Percentiles rank a stretch among this genome's conserved stretches.
Evolutionary conservation across 2,329 filamentous ascomycete genomes (phyloP).

Genomic region (Xylaria sp.): DNA sequence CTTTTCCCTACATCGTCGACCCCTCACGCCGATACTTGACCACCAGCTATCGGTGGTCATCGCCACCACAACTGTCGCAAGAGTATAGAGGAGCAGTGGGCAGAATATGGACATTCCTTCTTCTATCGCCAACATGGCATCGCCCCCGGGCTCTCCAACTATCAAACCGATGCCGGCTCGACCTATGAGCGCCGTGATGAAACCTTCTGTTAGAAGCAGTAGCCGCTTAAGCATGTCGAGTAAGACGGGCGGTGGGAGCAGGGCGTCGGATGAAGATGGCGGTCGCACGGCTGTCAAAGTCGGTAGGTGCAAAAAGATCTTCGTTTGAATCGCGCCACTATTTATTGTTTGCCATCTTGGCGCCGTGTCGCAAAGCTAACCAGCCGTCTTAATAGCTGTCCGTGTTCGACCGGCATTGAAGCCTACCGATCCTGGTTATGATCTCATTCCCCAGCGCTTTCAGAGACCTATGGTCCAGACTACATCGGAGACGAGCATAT

Average conservation of each 20-base stretch:
- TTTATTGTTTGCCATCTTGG: not conserved
- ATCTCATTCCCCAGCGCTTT: constrained; percentile 92
- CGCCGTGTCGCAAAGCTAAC: constrained; percentile 7
- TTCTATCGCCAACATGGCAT: constrained; percentile 49
- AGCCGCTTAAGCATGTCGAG: constrained; percentile 83
- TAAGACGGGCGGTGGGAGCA: constrained; percentile 69
- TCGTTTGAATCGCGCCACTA: not conserved
- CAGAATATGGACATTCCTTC: constrained; percentile 19
- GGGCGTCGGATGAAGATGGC: constrained; percentile 78
- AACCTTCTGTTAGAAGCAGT: constrained; percentile 65
- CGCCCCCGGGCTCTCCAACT: constrained; percentile 63
- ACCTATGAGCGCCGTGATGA: constrained; percentile 76
- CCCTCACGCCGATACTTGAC: constrained; percentile 2
- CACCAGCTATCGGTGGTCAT: not conserved
- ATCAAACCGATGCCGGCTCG: constrained; percentile 48
- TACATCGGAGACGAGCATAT: constrained; percentile 74
- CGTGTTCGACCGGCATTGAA: constrained; percentile 84
- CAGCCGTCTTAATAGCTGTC: constrained; percentile 58
- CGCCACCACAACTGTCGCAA: not conserved
- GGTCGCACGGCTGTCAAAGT: constrained; percentile 91
- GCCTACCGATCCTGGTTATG: constrained; percentile 81
- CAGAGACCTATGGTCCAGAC: constrained; percentile 89
- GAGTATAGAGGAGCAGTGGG: constrained; percentile 12
- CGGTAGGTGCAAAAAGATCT: constrained; percentile 56
- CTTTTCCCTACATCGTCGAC: constrained; percentile 4